These are phyloP conservation scores for Agaricus blazei DNA, from an alignment of 768 basidiomycete genomes.

Conservation along the genomic window DNA sequence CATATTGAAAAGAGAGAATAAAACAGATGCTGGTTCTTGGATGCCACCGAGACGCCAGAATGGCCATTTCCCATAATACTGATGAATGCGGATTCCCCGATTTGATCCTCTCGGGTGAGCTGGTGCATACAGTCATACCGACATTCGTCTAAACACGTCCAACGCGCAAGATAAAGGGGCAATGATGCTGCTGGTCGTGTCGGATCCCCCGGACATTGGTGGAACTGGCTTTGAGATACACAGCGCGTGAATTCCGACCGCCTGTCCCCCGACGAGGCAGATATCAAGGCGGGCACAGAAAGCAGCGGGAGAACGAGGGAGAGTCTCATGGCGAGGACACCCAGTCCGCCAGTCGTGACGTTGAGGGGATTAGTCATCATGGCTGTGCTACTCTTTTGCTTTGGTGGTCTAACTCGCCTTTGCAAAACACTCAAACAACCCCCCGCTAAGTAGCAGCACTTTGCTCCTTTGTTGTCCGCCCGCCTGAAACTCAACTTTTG, in stretches of 20 bases:
- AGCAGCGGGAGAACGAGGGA: background rate
- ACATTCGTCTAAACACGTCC: constrained; percentile 88
- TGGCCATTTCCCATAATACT: constrained; percentile 97
- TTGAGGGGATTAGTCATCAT: constrained; percentile 3
- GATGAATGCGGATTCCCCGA: constrained; percentile 46
- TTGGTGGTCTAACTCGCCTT: background rate
- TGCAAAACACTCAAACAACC: background rate
- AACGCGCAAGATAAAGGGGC: constrained; percentile 65
- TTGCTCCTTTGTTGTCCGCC: background rate
- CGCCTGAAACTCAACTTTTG: background rate
- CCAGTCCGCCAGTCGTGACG: background rate
- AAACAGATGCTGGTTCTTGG: constrained; percentile 91
- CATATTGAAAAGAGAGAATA: constrained; percentile 86
- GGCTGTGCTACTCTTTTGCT: background rate
- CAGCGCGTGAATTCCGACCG: constrained; percentile 49
- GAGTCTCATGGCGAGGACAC: background rate
- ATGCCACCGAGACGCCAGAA: constrained; percentile 86
- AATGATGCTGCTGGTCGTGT: constrained; percentile 35
- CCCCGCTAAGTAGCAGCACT: background rate
- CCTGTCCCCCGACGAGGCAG: constrained; percentile 63
- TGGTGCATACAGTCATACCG: constrained; percentile 85
- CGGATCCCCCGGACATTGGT: constrained; percentile 33
- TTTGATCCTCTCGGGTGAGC: constrained; percentile 55
- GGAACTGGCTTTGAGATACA: constrained; percentile 35
- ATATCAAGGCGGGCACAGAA: background rate